Percentiles rank a stretch among this genome's conserved stretches.
Evolutionary conservation across 345 rosid genomes (phyloP).

Genomic region (Odontarrhena argentea): DNA sequence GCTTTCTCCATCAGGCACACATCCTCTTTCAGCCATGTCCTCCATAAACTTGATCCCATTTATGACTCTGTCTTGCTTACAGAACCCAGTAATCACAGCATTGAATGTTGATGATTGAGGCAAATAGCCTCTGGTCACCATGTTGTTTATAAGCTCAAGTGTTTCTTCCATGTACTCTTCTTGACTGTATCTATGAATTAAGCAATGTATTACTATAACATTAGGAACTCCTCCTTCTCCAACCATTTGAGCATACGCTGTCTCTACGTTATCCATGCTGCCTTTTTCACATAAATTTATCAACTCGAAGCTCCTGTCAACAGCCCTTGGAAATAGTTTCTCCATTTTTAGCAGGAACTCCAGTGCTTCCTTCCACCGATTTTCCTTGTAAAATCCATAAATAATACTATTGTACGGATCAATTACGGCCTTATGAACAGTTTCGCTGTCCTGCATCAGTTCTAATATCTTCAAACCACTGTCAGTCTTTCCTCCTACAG

Average conservation of each 20-base stretch:
- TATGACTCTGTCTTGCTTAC: slow-evolving; percentile 55
- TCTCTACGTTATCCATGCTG: slow-evolving; percentile 51
- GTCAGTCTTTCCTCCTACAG: slow-evolving; percentile 52
- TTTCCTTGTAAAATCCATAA: slow-evolving; percentile 68
- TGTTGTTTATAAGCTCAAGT: slow-evolving; percentile 59
- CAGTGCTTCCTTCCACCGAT: slow-evolving; percentile 60
- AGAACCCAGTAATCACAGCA: slow-evolving; percentile 57
- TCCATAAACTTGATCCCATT: slow-evolving; percentile 62
- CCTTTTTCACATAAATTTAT: slow-evolving; percentile 58
- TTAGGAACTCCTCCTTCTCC: slow-evolving; percentile 55
- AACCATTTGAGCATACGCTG: slow-evolving; percentile 54
- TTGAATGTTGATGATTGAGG: slow-evolving; percentile 60
- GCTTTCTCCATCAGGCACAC: slow-evolving; percentile 49
- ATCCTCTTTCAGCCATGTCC: slow-evolving; percentile 67
- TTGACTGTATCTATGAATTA: slow-evolving; percentile 59
- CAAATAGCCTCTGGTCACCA: slow-evolving; percentile 50
- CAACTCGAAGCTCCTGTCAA: slow-evolving; percentile 62
- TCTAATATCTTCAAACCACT: slow-evolving; percentile 73
- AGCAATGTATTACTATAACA: slow-evolving; percentile 57
- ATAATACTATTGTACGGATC: slow-evolving; percentile 68
- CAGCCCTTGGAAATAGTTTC: slow-evolving; percentile 66
- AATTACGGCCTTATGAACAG: slow-evolving; percentile 39
- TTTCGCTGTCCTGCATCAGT: slow-evolving; percentile 65
- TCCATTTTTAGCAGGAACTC: slow-evolving; percentile 62
- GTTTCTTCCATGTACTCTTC: slow-evolving; percentile 50